Conservation (phyloP, 305 asterid genomes). For the Nicotiana rustica region DNA sequence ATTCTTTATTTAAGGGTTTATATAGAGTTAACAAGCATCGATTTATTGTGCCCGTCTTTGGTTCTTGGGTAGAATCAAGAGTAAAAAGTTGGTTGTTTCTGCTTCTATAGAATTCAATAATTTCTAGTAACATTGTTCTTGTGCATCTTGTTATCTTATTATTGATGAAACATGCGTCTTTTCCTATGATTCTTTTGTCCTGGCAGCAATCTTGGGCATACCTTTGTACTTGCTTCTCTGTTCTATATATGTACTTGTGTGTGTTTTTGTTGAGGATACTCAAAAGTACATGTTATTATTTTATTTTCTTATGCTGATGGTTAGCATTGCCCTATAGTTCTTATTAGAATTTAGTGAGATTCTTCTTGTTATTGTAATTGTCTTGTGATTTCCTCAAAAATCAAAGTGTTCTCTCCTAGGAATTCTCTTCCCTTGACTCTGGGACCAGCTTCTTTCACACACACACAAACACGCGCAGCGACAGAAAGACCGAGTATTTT, state of each 20-base stretch:
- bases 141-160: neutral
- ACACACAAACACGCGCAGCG: too few relatives aligned
- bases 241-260: neutral
- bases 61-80: slow-evolving; percentile 2
- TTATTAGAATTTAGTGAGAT: neutral
- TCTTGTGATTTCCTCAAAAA: neutral
- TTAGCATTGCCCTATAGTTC: neutral
- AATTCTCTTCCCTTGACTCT: neutral
- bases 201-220: neutral
- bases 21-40: neutral
- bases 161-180: neutral
- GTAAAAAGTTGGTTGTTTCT: neutral
- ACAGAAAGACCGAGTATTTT: neutral
- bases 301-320: neutral
- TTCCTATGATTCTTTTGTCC: neutral
- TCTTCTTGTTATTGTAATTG: slow-evolving; percentile 28
- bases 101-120: slow-evolving; percentile 16
- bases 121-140: neutral
- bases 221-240: neutral
- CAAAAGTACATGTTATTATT: neutral
- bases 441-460: neutral
- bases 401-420: neutral
- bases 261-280: neutral
- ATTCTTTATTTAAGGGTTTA: neutral
- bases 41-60: neutral